Conservation (phyloP, 441 rosid genomes). For the Erodium moschatum region DNA sequence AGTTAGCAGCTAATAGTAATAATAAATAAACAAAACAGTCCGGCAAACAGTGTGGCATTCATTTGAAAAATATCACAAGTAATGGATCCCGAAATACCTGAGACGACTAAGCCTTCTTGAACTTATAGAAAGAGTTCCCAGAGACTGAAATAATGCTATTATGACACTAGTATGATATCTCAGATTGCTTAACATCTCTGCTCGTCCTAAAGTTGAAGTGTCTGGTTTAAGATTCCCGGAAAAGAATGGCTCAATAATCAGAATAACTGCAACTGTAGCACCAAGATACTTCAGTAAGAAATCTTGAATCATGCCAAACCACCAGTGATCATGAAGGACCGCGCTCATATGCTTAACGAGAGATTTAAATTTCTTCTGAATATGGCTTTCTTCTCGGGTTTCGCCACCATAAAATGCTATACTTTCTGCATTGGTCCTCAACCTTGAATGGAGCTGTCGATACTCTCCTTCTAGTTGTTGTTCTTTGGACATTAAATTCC, state of each 20-base stretch:
- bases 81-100: conserved; percentile 45
- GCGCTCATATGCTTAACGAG: conserved; percentile 64
- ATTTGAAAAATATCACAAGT: neutral
- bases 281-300: conserved; percentile 95
- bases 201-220: conserved; percentile 86
- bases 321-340: conserved; percentile 96
- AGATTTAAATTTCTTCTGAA: conserved; percentile 72
- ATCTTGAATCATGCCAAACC: conserved; percentile 99
- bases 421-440: conserved; percentile 98
- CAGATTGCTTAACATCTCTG: conserved; percentile 94
- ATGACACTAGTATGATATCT: conserved; percentile 99
- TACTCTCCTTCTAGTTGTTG: conserved; percentile 99
- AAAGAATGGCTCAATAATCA: conserved; percentile 96
- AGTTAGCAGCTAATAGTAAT: neutral
- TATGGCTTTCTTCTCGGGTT: conserved; percentile 80
- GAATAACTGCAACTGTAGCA: conserved; percentile 87
- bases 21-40: neutral
- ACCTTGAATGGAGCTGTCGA: conserved; percentile 91
- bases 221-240: conserved; percentile 86
- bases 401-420: conserved; percentile 99
- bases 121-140: conserved; percentile 94
- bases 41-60: neutral
- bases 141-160: conserved; percentile 79
- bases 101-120: conserved; percentile 90
- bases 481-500: conserved; percentile 85